Evolutionary conservation across 306 rosid genomes (phyloP).

Genomic region (Prunus armeniaca): DNA sequence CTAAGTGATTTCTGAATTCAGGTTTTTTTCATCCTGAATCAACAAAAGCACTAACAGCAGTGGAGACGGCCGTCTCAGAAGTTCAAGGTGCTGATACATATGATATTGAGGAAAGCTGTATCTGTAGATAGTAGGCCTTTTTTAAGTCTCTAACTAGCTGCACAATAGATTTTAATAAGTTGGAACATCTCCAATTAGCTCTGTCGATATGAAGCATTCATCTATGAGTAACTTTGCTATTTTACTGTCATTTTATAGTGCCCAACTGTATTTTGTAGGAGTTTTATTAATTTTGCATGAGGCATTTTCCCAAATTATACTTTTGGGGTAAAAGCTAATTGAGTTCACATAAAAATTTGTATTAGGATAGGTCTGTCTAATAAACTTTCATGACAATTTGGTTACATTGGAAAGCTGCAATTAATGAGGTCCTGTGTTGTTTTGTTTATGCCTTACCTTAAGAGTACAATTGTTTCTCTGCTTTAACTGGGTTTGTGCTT

Average conservation of each 20-base stretch:
- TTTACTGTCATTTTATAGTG: background rate
- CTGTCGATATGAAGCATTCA: background rate
- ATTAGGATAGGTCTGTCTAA: background rate
- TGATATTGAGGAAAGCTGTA: background rate
- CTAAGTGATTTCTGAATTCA: conserved; percentile 30
- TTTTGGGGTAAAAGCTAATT: background rate
- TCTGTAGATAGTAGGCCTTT: background rate
- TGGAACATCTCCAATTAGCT: background rate
- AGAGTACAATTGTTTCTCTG: no score
- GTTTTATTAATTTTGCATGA: background rate
- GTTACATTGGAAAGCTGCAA: no score
- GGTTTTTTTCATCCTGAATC: conserved; percentile 55
- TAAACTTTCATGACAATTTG: background rate
- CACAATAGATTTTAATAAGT: background rate
- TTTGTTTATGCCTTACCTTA: no score
- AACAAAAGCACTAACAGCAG: conserved; percentile 24
- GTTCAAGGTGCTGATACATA: conserved; percentile 47
- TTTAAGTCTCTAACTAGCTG: background rate
- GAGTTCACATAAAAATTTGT: background rate
- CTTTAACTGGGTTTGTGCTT: no score
- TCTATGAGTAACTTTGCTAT: background rate
- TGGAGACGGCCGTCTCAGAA: conserved; percentile 32
- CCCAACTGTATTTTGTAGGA: background rate
- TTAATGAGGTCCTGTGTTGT: no score
- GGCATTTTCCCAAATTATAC: background rate